Percentiles rank a stretch among this genome's conserved stretches.
These are phyloP conservation scores for Boletus reticulatus DNA, from an alignment of 768 basidiomycete species.

Conservation along the genomic window DNA sequence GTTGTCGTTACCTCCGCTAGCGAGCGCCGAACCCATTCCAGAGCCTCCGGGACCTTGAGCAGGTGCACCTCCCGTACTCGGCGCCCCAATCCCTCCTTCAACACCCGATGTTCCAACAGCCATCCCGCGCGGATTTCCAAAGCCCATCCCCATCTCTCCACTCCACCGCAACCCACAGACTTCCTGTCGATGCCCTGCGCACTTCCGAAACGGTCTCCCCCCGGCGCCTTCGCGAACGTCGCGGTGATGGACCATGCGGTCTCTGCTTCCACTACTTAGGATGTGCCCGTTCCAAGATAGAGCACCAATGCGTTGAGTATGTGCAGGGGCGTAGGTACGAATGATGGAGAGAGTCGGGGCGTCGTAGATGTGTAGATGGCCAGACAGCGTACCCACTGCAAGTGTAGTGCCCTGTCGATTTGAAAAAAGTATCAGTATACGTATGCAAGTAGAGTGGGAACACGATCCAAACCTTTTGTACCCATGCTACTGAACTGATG, in stretches of 20 bases:
- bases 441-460: neutral
- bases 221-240: conserved; percentile 73
- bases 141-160: conserved; percentile 27
- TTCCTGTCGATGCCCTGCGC: conserved; percentile 83
- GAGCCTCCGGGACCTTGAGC: conserved; percentile 30
- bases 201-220: conserved; percentile 66
- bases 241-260: conserved; percentile 87
- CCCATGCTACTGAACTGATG: conserved; percentile 91
- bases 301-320: conserved; percentile 87
- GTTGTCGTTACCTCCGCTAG: conserved; percentile 97
- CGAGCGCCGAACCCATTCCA: conserved; percentile 57
- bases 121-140: conserved; percentile 22
- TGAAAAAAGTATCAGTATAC: neutral
- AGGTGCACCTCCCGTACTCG: conserved; percentile 21
- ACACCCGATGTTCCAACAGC: conserved; percentile 24
- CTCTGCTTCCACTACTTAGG: conserved; percentile 87
- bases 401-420: conserved; percentile 70
- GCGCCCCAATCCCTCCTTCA: conserved; percentile 21
- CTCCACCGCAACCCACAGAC: conserved; percentile 97
- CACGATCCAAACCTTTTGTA: conserved; percentile 55
- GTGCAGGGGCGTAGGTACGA: conserved; percentile 83
- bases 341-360: conserved; percentile 70
- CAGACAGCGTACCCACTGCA: conserved; percentile 90
- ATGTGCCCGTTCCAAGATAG: conserved; percentile 92
- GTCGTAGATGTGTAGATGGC: conserved; percentile 91